A percentile compares a stretch with the other conserved stretches of the same genome.
These are phyloP conservation scores for Venustampulla echinocandica DNA, from an alignment of 495 filamentous ascomycete species.

Conservation along the genomic window DNA sequence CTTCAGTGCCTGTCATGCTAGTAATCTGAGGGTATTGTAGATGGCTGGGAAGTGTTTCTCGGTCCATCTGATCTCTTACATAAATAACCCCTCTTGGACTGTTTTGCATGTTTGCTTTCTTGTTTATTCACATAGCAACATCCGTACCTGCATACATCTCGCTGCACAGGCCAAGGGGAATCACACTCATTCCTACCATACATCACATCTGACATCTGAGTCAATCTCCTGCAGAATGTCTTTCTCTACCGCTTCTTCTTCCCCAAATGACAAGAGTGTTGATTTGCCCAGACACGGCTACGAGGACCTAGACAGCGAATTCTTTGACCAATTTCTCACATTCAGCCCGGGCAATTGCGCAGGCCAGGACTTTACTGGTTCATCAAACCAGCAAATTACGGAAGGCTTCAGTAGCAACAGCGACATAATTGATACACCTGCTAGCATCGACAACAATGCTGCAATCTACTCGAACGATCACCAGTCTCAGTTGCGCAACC, in stretches of 20 bases:
- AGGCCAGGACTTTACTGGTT: conserved; percentile 1
- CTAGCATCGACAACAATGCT: neutral
- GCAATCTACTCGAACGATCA: neutral
- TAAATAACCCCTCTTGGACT: conserved; percentile 17
- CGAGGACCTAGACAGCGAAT: conserved; percentile 19
- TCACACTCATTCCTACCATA: neutral
- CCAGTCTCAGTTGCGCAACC: neutral
- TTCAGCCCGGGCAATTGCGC: conserved; percentile 12
- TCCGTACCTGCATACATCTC: conserved; percentile 8
- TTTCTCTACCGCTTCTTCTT: conserved; percentile 10
- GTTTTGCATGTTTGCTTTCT: conserved; percentile 18
- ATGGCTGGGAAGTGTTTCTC: conserved; percentile 11
- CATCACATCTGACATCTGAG: neutral
- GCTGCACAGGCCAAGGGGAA: conserved; percentile 1
- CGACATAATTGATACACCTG: neutral
- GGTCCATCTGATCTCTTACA: conserved; percentile 6
- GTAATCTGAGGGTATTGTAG: conserved; percentile 12
- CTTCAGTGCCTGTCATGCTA: conserved; percentile 5
- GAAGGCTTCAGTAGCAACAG: neutral
- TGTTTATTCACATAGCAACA: conserved; percentile 9
- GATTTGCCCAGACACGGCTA: conserved; percentile 11
- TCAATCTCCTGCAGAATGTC: conserved; percentile 14
- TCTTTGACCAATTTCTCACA: conserved; percentile 24
- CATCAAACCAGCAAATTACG: neutral
- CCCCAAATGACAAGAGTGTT: conserved; percentile 1